Conservation (phyloP, 2,329 filamentous ascomycete genomes). For the Colletotrichum sp. region DNA sequence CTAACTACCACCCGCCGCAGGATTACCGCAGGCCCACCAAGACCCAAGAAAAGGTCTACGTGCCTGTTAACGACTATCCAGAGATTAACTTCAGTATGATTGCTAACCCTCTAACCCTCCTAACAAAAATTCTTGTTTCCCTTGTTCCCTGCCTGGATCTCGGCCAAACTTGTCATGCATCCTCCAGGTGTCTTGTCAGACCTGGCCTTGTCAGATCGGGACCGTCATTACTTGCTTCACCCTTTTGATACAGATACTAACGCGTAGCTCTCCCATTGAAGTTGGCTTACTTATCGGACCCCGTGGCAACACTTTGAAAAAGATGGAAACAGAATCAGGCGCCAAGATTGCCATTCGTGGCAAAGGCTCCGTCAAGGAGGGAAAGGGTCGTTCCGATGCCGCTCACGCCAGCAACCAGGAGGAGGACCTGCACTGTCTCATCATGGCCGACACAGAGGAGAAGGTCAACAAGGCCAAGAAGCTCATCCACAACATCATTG, state of each 20-base stretch:
- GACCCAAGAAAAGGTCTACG: constrained; percentile 99
- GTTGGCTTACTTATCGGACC: constrained; percentile 99
- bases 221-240: constrained; percentile 39
- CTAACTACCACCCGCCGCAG: constrained; percentile 98
- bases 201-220: constrained; percentile 29
- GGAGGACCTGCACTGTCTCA: constrained; percentile 97
- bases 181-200: constrained; percentile 27
- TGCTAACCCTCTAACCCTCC: constrained; percentile 95
- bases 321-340: constrained; percentile 97
- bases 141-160: constrained; percentile 41
- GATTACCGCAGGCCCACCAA: constrained; percentile 99
- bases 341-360: constrained; percentile 99
- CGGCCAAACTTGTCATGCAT: constrained; percentile 47
- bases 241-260: constrained; percentile 71
- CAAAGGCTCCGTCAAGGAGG: constrained; percentile 99
- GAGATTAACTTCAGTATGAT: constrained; percentile 99
- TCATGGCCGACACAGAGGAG: constrained; percentile 99
- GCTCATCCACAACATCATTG: constrained; percentile 97
- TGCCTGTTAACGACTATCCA: constrained; percentile 99
- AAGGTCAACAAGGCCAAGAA: constrained; percentile 99
- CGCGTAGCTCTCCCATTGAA: constrained; percentile 86
- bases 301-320: constrained; percentile 99
- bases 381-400: constrained; percentile 97
- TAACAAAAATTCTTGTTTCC: constrained; percentile 57
- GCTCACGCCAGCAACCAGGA: constrained; percentile 99